Percentiles rank a stretch among this genome's conserved stretches.
Evolutionary conservation across 768 basidiomycete species (phyloP).

Genomic region (Leccinum ochraceum): DNA sequence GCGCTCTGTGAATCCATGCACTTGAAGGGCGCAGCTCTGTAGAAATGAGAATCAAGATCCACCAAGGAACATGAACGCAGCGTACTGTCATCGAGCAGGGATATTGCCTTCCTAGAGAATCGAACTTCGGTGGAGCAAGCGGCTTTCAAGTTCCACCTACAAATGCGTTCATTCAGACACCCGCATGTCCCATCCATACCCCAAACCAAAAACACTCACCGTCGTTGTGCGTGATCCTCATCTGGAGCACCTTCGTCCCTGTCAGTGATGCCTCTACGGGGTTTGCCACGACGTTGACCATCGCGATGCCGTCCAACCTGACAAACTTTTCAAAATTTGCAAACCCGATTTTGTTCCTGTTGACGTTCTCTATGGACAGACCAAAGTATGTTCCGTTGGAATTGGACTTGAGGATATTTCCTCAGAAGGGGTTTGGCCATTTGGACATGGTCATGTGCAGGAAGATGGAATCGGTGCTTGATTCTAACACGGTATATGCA

Average conservation of each 20-base stretch:
- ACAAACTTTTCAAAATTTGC: conserved; percentile 99
- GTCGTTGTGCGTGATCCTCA: conserved; percentile 94
- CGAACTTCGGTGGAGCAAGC: conserved; percentile 67
- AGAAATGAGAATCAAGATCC: conserved; percentile 4
- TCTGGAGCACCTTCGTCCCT: conserved; percentile 75
- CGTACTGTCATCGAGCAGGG: conserved; percentile 67
- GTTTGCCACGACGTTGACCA: conserved; percentile 90
- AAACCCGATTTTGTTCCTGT: conserved; percentile 83
- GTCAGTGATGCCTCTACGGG: conserved; percentile 70
- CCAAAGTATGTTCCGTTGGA: conserved; percentile 98
- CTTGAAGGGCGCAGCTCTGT: conserved; percentile 82
- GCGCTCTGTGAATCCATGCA: conserved; percentile 97
- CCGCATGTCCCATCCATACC: not conserved
- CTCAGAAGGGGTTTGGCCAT: conserved; percentile 73
- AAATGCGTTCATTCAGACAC: conserved; percentile 1
- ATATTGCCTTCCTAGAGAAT: conserved; percentile 76
- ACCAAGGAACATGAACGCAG: not conserved
- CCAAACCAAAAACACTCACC: conserved; percentile 49
- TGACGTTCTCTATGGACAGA: conserved; percentile 82
- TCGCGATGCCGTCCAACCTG: conserved; percentile 92
- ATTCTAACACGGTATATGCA: conserved; percentile 95
- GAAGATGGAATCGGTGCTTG: conserved; percentile 91
- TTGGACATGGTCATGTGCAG: conserved; percentile 94
- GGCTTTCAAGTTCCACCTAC: conserved; percentile 87
- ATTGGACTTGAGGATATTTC: conserved; percentile 93